Conservation (phyloP, 805 yeast genomes). For the Blastobotrys parvus region DNA sequence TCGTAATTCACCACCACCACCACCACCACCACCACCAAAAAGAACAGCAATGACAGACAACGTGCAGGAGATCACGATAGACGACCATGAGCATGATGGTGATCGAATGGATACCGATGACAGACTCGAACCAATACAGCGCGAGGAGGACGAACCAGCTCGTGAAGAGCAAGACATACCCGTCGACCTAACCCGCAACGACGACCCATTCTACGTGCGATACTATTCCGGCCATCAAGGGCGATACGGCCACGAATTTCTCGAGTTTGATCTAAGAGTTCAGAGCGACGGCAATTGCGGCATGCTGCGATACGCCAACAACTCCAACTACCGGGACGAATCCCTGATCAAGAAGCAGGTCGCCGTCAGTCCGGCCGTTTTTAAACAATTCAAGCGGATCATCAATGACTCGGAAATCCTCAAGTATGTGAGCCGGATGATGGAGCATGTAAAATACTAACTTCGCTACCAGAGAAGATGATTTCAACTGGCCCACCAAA, state of each 20-base stretch:
- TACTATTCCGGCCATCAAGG: constrained; percentile 40
- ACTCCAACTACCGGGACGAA: constrained; percentile 38
- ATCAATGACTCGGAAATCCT: constrained; percentile 34
- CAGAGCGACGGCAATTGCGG: constrained; percentile 27
- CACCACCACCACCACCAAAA: too few relatives aligned
- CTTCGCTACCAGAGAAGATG: constrained; percentile 27
- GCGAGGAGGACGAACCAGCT: background rate
- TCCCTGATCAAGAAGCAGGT: constrained; percentile 33
- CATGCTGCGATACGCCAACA: constrained; percentile 35
- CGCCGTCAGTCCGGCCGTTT: constrained; percentile 28
- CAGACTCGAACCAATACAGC: too few relatives aligned
- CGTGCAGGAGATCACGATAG: too few relatives aligned
- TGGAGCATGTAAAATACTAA: background rate
- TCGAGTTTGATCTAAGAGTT: constrained; percentile 31
- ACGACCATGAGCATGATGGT: too few relatives aligned
- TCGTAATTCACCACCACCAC: too few relatives aligned
- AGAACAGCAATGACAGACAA: too few relatives aligned
- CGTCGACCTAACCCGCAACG: constrained; percentile 7
- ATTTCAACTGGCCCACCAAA: constrained; percentile 35
- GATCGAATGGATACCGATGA: too few relatives aligned
- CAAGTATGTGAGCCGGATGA: constrained; percentile 15
- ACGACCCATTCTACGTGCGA: constrained; percentile 32
- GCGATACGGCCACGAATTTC: constrained; percentile 38
- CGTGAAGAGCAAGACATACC: constrained; percentile 1
- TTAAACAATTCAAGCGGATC: constrained; percentile 30